Evolutionary conservation across 805 yeast species (phyloP).

Genomic region (Cyberlindnera euphorbiae): DNA sequence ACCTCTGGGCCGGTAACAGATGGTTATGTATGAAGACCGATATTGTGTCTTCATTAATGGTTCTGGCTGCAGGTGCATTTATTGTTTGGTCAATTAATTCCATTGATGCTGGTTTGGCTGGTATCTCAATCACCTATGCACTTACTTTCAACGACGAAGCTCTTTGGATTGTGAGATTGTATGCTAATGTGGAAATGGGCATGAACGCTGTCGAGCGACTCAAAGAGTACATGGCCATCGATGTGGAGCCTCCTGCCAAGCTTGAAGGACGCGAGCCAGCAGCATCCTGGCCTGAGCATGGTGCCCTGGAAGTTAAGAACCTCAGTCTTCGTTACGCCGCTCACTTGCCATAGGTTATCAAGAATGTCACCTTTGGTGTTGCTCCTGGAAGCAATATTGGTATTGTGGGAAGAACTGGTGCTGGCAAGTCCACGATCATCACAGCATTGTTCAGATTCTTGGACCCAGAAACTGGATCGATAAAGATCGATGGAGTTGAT

Average conservation of each 20-base stretch:
- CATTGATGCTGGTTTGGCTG: slow-evolving; percentile 57
- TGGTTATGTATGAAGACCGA: slow-evolving; percentile 64
- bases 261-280: no score
- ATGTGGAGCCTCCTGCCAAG: no score
- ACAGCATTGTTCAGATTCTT: slow-evolving; percentile 51
- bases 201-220: slow-evolving; percentile 73
- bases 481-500: slow-evolving; percentile 61
- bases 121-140: slow-evolving; percentile 60
- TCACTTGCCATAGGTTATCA: slow-evolving; percentile 58
- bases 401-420: slow-evolving; percentile 64
- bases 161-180: slow-evolving; percentile 38
- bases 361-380: slow-evolving; percentile 43
- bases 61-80: slow-evolving; percentile 50
- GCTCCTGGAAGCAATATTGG: slow-evolving; percentile 53
- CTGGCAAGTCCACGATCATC: slow-evolving; percentile 59
- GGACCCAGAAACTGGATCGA: slow-evolving; percentile 52
- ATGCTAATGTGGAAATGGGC: slow-evolving; percentile 66
- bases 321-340: slow-evolving; percentile 61
- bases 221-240: slow-evolving; percentile 41
- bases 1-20: slow-evolving; percentile 58
- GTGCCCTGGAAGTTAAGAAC: slow-evolving; percentile 43
- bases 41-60: slow-evolving; percentile 42
- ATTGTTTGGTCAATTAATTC: slow-evolving; percentile 54
- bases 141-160: slow-evolving; percentile 39
- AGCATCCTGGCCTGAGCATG: slow-evolving; percentile 18